phyloP scores from a whole-genome alignment of 352 stramenopile species.

The Phytopythium sindhum region DNA sequence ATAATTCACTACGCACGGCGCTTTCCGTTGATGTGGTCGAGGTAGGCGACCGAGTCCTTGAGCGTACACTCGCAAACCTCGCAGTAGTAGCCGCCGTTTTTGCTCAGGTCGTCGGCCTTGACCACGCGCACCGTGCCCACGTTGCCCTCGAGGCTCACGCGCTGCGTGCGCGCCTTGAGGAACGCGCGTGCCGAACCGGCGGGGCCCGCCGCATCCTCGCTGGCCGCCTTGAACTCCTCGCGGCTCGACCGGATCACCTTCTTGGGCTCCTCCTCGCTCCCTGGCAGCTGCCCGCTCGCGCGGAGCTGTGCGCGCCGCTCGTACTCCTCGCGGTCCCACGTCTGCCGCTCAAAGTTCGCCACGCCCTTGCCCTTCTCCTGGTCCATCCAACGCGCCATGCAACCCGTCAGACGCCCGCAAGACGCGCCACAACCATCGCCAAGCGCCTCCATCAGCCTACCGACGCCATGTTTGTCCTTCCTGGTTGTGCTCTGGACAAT shows the following conservation, averaged over 20 bases:
- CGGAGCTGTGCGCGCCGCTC: slow-evolving; percentile 75
- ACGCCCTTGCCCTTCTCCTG: slow-evolving; percentile 61
- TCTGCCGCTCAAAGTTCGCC: slow-evolving; percentile 79
- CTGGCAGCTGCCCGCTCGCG: slow-evolving; percentile 58
- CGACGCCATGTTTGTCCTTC: background rate
- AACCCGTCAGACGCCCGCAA: background rate
- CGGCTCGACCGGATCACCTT: slow-evolving; percentile 71
- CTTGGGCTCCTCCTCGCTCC: slow-evolving; percentile 51
- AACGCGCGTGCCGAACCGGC: slow-evolving; percentile 68
- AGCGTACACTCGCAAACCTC: slow-evolving; percentile 91
- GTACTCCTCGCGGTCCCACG: slow-evolving; percentile 78
- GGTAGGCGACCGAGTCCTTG: slow-evolving; percentile 92
- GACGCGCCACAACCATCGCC: background rate
- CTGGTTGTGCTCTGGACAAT: background rate
- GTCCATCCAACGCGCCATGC: too few species aligned
- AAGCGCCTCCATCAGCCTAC: background rate
- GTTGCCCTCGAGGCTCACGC: slow-evolving; percentile 80
- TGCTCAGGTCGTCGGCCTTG: slow-evolving; percentile 77
- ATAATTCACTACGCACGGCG: slow-evolving; percentile 69
- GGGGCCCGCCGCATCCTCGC: slow-evolving; percentile 59
- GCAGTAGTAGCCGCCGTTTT: slow-evolving; percentile 88
- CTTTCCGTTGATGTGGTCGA: slow-evolving; percentile 96
- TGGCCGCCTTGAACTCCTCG: slow-evolving; percentile 74
- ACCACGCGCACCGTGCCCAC: slow-evolving; percentile 87
- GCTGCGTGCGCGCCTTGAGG: slow-evolving; percentile 66